Evolutionary conservation across 2,329 filamentous ascomycete species (phyloP).

Genomic region (Aureobasidium musti): DNA sequence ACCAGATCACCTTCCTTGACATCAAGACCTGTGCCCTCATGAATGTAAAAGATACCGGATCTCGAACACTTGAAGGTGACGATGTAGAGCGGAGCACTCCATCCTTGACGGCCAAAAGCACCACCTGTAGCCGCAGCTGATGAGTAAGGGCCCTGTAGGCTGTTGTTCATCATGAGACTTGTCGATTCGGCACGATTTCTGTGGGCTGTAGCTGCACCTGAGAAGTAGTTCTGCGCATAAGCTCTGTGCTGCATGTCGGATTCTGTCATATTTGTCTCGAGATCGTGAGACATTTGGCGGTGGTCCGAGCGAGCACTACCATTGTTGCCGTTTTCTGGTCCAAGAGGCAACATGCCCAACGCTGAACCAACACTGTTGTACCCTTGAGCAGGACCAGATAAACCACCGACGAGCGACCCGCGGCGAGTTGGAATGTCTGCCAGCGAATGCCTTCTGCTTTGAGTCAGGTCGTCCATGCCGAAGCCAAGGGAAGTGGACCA

Average conservation of each 20-base stretch:
- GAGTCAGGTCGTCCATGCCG: slow-evolving; percentile 60
- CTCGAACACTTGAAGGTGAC: slow-evolving; percentile 96
- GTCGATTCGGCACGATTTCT: slow-evolving; percentile 33
- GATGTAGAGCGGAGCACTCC: slow-evolving; percentile 70
- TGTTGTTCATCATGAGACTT: slow-evolving; percentile 35
- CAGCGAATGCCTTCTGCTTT: slow-evolving; percentile 79
- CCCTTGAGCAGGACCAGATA: background rate
- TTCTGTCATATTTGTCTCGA: slow-evolving; percentile 26
- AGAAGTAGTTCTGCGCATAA: slow-evolving; percentile 33
- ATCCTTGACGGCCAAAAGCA: slow-evolving; percentile 51
- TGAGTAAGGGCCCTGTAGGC: slow-evolving; percentile 30
- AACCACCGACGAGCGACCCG: slow-evolving; percentile 39
- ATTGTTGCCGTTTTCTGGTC: slow-evolving; percentile 6
- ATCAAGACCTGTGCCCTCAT: slow-evolving; percentile 88
- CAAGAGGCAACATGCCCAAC: background rate
- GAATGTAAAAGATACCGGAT: slow-evolving; percentile 95
- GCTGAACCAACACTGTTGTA: slow-evolving; percentile 10
- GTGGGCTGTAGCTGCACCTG: slow-evolving; percentile 30
- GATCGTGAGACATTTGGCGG: background rate
- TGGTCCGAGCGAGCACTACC: slow-evolving; percentile 12
- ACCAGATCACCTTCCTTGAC: slow-evolving; percentile 92
- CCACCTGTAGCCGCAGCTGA: background rate
- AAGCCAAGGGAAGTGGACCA: slow-evolving; percentile 28
- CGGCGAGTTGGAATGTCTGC: slow-evolving; percentile 50
- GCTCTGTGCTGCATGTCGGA: slow-evolving; percentile 31